Evolutionary conservation across 495 filamentous ascomycete genomes (phyloP), one percentile per base, ranked within the genome.

Genomic region (Hypoxylon cercidicola): DNA sequence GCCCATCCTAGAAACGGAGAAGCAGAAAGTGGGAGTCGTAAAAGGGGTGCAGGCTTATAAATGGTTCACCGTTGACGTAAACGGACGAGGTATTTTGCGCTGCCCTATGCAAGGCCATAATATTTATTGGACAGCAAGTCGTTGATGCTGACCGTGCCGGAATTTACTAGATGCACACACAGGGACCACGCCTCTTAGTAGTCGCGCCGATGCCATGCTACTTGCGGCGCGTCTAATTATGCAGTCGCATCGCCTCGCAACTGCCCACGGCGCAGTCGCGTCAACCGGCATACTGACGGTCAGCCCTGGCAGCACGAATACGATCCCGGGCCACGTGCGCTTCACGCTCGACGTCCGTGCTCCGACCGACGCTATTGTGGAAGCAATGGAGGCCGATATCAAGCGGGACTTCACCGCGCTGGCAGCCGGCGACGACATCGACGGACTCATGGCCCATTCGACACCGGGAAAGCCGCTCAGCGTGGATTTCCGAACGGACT

Each of bases 341-440:
- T 92, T 93, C 71, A 86, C 82, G 10, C 81, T 93, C 12, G 91
- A 95, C 64, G 83, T 93, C 44, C 86, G 91, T 16, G 82, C 87
- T 0, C 85, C 84, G 0, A 72, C 84, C 35, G 86, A 90, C 61
- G 76, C 74, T 16, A 82, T 81, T 4, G 78, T 93, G 3, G 75
- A 80, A 7, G 54, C 39, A 4, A 55, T 67, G 23, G 64, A 68
- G 66, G 46, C 45, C 1, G 57, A 66, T 30, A 35, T 79, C 9
- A 74, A 72, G 49, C 43, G 44, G 0, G 66, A 74, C 40, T 79
- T 75, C 35, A 66, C 62, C 8, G 46, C 43, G 25, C 55, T 79
- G 5, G 74, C 71, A 0, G 56, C 68, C 1, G 69, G 67, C 2
- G 23, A 68, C 15, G 67, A 62, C 40, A 39, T 73, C n/a, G 59